These are phyloP conservation scores for Pyracantha coccinea DNA, from an alignment of 331 rosid species.

Conservation along the genomic window DNA sequence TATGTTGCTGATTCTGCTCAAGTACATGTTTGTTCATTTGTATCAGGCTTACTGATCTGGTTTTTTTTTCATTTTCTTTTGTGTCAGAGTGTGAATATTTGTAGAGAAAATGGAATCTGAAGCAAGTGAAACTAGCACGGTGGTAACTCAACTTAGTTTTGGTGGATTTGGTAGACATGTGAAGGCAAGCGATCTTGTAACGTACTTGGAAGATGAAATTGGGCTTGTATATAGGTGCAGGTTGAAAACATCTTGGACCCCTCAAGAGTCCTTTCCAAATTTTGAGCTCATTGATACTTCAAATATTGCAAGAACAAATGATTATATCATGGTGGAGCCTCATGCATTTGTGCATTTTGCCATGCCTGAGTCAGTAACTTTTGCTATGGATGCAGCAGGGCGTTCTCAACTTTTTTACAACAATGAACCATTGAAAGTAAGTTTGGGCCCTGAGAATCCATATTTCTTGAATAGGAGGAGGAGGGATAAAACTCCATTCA, in stretches of 20 bases:
- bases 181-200: conserved; percentile 48
- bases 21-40: neutral
- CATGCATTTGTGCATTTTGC: conserved; percentile 95
- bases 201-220: conserved; percentile 50
- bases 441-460: conserved; percentile 67
- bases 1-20: neutral
- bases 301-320: conserved; percentile 25
- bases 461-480: conserved; percentile 54
- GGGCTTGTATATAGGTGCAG: conserved; percentile 76
- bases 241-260: conserved; percentile 85
- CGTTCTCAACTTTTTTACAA: conserved; percentile 39
- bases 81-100: neutral
- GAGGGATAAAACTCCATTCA: conserved; percentile 54
- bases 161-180: conserved; percentile 68
- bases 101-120: conserved; percentile 37
- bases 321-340: conserved; percentile 49
- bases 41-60: neutral
- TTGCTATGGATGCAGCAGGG: conserved; percentile 45
- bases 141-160: conserved; percentile 71
- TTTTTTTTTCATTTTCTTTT: neutral
- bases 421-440: conserved; percentile 37
- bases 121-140: conserved; percentile 27
- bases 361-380: conserved; percentile 32
- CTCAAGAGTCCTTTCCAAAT: conserved; percentile 68
- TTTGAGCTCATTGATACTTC: conserved; percentile 27